Percentiles rank a stretch among this genome's conserved stretches.
These are phyloP conservation scores for Ceratocystis alfenasii DNA, from an alignment of 2,329 filamentous ascomycete genomes.

Conservation along the genomic window DNA sequence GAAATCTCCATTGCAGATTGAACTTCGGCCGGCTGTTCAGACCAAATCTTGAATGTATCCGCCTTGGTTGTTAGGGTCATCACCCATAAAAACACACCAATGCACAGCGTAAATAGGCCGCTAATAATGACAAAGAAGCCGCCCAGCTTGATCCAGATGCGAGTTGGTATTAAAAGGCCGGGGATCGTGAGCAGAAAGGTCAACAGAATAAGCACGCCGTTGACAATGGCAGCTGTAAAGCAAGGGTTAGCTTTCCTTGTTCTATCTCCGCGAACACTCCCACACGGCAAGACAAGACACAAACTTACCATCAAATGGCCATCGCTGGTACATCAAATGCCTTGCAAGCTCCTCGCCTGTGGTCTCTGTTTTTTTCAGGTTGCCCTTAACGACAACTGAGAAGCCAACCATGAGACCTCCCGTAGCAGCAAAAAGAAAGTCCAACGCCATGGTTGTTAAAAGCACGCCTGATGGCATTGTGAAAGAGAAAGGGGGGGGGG, in stretches of 20 bases:
- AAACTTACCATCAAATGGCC: slow-evolving; percentile 36
- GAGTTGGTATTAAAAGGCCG: slow-evolving; percentile 54
- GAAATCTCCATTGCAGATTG: slow-evolving; percentile 60
- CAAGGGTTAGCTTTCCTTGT: slow-evolving; percentile 13
- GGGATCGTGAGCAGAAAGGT: slow-evolving; percentile 60
- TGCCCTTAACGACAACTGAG: slow-evolving; percentile 40
- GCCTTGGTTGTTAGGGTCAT: slow-evolving; percentile 56
- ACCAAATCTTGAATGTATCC: slow-evolving; percentile 51
- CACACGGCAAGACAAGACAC: slow-evolving; percentile 25
- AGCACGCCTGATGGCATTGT: slow-evolving; percentile 46
- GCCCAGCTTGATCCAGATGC: slow-evolving; percentile 58
- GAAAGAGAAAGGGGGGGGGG: neutral
- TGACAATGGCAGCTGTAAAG: slow-evolving; percentile 52
- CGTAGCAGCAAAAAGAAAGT: slow-evolving; percentile 41
- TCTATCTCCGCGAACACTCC: neutral
- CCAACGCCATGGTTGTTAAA: slow-evolving; percentile 37
- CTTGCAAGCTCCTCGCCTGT: slow-evolving; percentile 38
- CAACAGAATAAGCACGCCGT: slow-evolving; percentile 58
- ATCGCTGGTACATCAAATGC: slow-evolving; percentile 41
- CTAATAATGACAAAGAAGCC: slow-evolving; percentile 52
- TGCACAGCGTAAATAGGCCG: slow-evolving; percentile 50
- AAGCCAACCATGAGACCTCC: slow-evolving; percentile 46
- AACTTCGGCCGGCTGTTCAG: slow-evolving; percentile 40
- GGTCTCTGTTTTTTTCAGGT: slow-evolving; percentile 33
- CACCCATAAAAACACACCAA: slow-evolving; percentile 61